Percentiles rank a stretch among this genome's conserved stretches.
Conservation (phyloP, 208 protist species). For the Wallacemonas rigidus region DNA sequence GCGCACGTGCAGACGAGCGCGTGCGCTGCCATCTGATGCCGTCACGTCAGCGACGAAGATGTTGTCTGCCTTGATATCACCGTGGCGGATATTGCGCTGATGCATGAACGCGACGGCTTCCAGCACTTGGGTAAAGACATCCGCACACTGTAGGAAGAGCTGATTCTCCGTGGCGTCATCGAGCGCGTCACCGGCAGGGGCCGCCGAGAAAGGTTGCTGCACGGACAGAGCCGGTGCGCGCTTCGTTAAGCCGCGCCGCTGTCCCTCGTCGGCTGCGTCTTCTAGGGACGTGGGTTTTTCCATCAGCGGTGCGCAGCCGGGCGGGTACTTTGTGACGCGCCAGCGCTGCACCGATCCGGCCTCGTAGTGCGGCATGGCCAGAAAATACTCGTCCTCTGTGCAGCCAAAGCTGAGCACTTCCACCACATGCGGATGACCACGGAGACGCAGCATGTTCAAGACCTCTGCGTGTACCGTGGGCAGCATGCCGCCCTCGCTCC, state of each 20-base stretch:
- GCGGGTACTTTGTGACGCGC: constrained; percentile 54
- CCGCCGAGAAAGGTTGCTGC: too few relatives aligned
- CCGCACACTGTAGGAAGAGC: constrained; percentile 53
- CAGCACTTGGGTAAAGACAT: constrained; percentile 70
- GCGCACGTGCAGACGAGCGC: constrained; percentile 31
- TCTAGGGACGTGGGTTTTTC: constrained; percentile 9
- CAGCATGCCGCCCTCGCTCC: constrained; percentile 53
- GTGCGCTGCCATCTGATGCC: neutral
- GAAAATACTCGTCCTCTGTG: constrained; percentile 63
- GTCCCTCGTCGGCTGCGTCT: constrained; percentile 4
- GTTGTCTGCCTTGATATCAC: constrained; percentile 82
- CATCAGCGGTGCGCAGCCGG: constrained; percentile 52
- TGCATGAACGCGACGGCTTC: constrained; percentile 68
- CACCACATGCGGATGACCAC: constrained; percentile 63
- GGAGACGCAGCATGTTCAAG: constrained; percentile 60
- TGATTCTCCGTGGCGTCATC: constrained; percentile 1
- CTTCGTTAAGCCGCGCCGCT: too few relatives aligned
- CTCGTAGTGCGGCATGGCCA: constrained; percentile 71
- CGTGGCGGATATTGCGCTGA: constrained; percentile 61
- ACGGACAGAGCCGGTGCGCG: too few relatives aligned
- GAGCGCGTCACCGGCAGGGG: neutral
- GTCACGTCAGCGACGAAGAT: constrained; percentile 52
- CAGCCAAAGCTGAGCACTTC: constrained; percentile 67
- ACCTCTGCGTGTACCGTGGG: constrained; percentile 74
- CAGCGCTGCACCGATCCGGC: constrained; percentile 66